Evolutionary conservation across 495 filamentous ascomycete genomes (phyloP).

Genomic region (Penicillium ucsense): DNA sequence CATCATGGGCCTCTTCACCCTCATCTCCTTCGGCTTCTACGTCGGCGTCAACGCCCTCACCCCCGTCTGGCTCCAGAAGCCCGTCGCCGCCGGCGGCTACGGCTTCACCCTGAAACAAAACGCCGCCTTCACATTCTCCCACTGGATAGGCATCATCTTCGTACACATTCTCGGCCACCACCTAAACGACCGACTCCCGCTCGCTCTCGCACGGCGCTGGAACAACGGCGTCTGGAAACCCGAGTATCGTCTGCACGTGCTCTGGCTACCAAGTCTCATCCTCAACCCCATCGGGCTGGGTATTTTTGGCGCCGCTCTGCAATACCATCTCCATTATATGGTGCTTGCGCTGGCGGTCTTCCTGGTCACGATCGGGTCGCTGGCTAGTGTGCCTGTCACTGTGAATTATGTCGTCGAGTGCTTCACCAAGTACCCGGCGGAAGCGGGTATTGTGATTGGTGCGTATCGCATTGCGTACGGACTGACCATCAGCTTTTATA

Average conservation of each 20-base stretch:
- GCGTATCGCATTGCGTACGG: slow-evolving; percentile 35
- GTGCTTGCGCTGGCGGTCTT: slow-evolving; percentile 37
- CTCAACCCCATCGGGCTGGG: slow-evolving; percentile 39
- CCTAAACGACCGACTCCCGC: slow-evolving; percentile 36
- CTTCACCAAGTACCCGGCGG: slow-evolving; percentile 31
- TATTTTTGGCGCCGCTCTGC: slow-evolving; percentile 35
- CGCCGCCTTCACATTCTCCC: slow-evolving; percentile 37
- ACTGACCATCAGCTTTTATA: slow-evolving; percentile 38
- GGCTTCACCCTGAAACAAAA: slow-evolving; percentile 38
- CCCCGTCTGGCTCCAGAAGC: slow-evolving; percentile 34
- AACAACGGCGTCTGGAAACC: slow-evolving; percentile 39
- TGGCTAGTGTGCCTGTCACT: slow-evolving; percentile 31
- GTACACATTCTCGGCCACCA: slow-evolving; percentile 34
- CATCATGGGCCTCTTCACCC: slow-evolving; percentile 32
- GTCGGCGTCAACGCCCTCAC: slow-evolving; percentile 26
- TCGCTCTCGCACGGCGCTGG: slow-evolving; percentile 22
- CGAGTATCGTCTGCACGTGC: slow-evolving; percentile 41
- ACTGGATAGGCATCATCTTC: slow-evolving; percentile 38
- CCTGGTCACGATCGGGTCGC: slow-evolving; percentile 31
- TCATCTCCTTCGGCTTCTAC: slow-evolving; percentile 37
- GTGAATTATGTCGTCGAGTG: slow-evolving; percentile 43
- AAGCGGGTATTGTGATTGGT: slow-evolving; percentile 32
- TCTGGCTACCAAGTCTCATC: slow-evolving; percentile 36
- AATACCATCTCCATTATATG: slow-evolving; percentile 41
- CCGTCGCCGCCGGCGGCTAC: slow-evolving; percentile 35